Conservation (phyloP, 805 yeast species). For the Kodamaea lidongshanica region DNA sequence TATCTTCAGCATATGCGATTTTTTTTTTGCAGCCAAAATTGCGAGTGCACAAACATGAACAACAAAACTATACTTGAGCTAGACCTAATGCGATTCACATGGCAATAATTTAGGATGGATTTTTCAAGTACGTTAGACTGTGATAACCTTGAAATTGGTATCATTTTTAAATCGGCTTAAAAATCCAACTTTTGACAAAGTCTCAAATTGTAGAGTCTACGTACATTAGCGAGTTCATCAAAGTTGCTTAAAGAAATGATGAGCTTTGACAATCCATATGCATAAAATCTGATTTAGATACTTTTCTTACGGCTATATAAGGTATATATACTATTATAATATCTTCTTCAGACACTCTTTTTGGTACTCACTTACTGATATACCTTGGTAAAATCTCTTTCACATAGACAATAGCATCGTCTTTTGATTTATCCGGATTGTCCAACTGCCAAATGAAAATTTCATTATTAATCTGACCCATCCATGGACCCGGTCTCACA, state of each 20-base stretch:
- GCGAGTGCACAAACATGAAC: no score
- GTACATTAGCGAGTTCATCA: not conserved
- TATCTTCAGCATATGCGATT: no score
- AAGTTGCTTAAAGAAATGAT: not conserved
- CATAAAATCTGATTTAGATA: not conserved
- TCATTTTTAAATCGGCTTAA: no score
- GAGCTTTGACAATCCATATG: no score
- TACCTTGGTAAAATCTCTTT: constrained; percentile 17
- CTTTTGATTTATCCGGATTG: constrained; percentile 49
- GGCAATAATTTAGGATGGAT: no score
- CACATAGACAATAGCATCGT: constrained; percentile 49
- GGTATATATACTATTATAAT: not conserved
- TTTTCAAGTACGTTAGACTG: no score
- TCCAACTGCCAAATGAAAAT: constrained; percentile 74
- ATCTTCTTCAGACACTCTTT: not conserved
- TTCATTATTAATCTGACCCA: constrained; percentile 49
- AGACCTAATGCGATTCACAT: no score
- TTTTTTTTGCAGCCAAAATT: no score
- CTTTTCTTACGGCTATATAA: not conserved
- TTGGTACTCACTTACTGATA: not conserved
- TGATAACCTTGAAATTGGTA: no score
- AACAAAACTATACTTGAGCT: no score
- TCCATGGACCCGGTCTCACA: constrained; percentile 84
- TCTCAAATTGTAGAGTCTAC: not conserved
- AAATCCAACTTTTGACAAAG: no score